Percentiles rank a stretch among this genome's conserved stretches.
Conservation (phyloP, 345 rosid species). For the Erucastrum elatum region DNA sequence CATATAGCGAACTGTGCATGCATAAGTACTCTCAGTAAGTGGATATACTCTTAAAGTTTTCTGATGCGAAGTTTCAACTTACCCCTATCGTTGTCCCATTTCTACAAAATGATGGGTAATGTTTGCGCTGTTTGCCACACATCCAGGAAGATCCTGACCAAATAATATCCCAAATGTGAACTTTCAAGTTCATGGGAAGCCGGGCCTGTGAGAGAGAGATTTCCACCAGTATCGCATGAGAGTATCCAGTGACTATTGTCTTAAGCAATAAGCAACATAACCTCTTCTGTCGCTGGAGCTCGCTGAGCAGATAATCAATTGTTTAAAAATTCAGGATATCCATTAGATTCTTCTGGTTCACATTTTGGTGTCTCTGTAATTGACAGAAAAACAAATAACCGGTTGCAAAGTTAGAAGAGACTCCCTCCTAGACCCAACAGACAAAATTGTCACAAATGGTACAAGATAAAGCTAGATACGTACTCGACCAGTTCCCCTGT, state of each 20-base stretch:
- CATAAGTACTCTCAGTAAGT: not conserved
- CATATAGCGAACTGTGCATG: not conserved
- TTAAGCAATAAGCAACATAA: constrained; percentile 28
- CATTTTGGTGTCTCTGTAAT: constrained; percentile 59
- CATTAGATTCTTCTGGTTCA: constrained; percentile 50
- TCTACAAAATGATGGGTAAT: constrained; percentile 82
- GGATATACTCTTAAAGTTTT: constrained; percentile 1
- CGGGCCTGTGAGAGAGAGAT: constrained; percentile 49
- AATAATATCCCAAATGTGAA: constrained; percentile 65
- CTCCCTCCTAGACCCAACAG: not conserved
- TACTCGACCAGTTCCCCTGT: constrained; percentile 56
- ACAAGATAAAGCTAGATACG: constrained; percentile 34
- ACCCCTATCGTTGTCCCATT: constrained; percentile 83
- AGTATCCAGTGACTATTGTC: constrained; percentile 13
- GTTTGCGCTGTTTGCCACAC: constrained; percentile 93
- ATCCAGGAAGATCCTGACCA: constrained; percentile 90
- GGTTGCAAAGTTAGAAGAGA: too few relatives aligned
- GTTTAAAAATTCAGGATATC: constrained; percentile 47
- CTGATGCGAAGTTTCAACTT: constrained; percentile 34
- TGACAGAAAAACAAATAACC: constrained; percentile 12
- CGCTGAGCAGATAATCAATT: constrained; percentile 47
- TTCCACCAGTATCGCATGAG: constrained; percentile 19
- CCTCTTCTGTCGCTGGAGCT: constrained; percentile 46
- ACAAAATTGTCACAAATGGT: too few relatives aligned
- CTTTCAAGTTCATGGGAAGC: constrained; percentile 51